Base-by-base conservation (phyloP, 768 basidiomycete genomes). In the Collybia mongolica region DNA sequence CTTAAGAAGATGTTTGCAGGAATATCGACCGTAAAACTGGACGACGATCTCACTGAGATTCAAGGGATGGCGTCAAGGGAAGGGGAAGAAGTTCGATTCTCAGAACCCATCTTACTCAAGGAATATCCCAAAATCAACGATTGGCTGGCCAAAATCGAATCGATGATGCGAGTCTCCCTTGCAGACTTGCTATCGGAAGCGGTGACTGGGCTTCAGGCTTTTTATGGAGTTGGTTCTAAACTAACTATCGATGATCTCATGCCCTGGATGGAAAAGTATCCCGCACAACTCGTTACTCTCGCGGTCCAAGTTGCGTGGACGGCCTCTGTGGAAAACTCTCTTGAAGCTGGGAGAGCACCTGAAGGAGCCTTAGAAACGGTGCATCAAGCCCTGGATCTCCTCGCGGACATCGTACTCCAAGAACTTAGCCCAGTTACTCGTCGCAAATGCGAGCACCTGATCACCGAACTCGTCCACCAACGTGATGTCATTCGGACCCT, bases 1-100 rank as follows among this genome's bases (percentile, higher is more conserved):
- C 78, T 99, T 52, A 98, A 98, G 77, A 99, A 99, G 80, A 99
- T 99, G 97, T 99, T 99, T 69, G 97, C 97, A 18, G 97, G 97
- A 22, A 88, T 99, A 35, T 88, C 93, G 1, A 94, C 93, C 0
- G 78, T 98, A 57, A 79, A 74, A 59, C 77, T 98, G 22, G 92
- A 97, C 63, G 91, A 93, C 15, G 93, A 94, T 41, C 65, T 90
- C 54, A 87, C 91, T 4, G 82, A 88, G 62, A 95, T 98, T 49
- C 85, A 86, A 55, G 94, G 91, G 46, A 96, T 98, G 86, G 83
- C 91, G 11, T 98, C 97, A 1, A 79, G 93, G 51, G 97, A 99
- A 65, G 97, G 96, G 37, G 97, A 99, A 68, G 88, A 94, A 63
- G 90, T 99, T 14, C 70, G 66, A 6, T 98, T 98, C 72, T 79